Base-by-base conservation (phyloP, 2,329 filamentous ascomycete species). In the Bisporella sp. region DNA sequence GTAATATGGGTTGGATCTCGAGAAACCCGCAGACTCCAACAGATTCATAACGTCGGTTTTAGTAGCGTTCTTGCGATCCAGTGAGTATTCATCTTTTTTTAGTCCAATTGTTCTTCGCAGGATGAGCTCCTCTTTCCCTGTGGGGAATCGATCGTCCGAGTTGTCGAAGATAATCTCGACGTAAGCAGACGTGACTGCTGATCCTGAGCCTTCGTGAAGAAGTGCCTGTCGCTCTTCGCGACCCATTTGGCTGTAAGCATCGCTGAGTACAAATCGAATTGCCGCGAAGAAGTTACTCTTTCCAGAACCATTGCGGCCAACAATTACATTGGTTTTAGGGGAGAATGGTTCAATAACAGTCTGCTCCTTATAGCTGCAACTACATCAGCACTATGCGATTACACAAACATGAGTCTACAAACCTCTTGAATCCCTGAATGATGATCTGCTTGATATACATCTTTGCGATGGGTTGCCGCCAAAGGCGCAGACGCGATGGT, bases 401-500 rank as follows among this genome's bases (percentile, higher is more conserved):
- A 21, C n/a, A 6, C 2, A 32, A 13, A 41, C 6, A 8, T 1
- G 29, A 13, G 43, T 5, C 65, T 71, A 60, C 21, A 3, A 70
- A 95, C 90, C 90, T 96, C 74, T 99, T 99, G 75, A 99, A 99
- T 82, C 93, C 93, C 71, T 99, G 93, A 68, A 99, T 97, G 70
- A 96, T 97, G 70, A 97, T 96, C 75, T 99, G 93, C 72, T 99
- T 99, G 79, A 99, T 96, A 76, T 95, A 93, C 91, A 96, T 96
- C 62, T 68, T 77, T 48, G 60, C 57, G 56, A 52, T 45, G 7
- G 40, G 37, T 50, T 45, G 45, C 54, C 52, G 47, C 21, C 21
- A 21, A 21, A 21, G 21, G 21, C 21, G 21, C 21, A 21, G 21
- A 21, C 21, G 21, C 21, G 3, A 3, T 21, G 21, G 21, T 21